Base-by-base conservation (phyloP, 148 eudicot species). In the Rhododendron molle region DNA sequence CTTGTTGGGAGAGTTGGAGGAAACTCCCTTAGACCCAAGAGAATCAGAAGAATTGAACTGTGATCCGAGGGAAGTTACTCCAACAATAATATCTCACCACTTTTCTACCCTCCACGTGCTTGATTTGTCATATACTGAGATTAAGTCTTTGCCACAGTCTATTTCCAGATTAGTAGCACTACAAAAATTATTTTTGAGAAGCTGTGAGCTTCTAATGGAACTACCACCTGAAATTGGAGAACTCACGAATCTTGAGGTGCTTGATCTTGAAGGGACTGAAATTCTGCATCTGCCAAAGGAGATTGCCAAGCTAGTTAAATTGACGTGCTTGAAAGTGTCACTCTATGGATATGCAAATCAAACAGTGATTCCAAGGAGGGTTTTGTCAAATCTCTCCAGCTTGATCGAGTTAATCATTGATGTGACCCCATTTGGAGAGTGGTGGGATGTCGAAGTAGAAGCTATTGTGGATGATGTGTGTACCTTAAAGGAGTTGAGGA, bases 91-190 rank as follows among this genome's bases (percentile, higher is more conserved):
- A 38, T 38, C 40, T 38, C 18, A 40, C 28, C 15, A 38, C 50
- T 38, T 76, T 7, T 3, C 30, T 76, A 21, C 20, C 30, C 50
- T 73, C 36, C n/a, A 5, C 7, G 71, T 50, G 52, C 81, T 84
- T 0, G 85, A 84, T 50, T 74, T 84, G 3, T 84, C 81, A 9
- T 46, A 43, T 60, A 60, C 82, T 36, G 44, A 56, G 43, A 40
- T 85, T 58, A 78, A 78, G 11, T 78, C 58, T 78, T 85, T 85
- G 82, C 86, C 86, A 5, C 28, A n/a, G 30, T 85, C 86, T n/a
- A 85, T 84, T 26, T 84, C 86, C 36, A 43, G 26, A 21, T 76
- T 76, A 43, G 7, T 43, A 38, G 47, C 49, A 40, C 80, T 76
- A 26, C n/a, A 38, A 18, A 38, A 38, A 43, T 21, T 76, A 6